Conservation (phyloP, 345 rosid genomes). For the Eucalyptus paniculata region DNA sequence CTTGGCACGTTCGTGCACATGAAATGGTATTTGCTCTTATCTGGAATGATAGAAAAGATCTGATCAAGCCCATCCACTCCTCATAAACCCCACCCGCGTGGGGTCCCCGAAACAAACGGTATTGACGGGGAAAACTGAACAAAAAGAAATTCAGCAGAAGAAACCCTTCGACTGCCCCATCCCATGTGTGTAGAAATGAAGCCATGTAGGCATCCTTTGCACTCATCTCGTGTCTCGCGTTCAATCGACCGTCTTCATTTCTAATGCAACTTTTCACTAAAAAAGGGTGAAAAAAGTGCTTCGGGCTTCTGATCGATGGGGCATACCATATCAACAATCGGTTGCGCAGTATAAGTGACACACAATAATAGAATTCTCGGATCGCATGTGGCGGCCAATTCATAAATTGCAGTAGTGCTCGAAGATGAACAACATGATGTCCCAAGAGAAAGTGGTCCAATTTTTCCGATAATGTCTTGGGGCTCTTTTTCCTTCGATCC, state of each 20-base stretch:
- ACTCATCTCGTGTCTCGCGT: not conserved
- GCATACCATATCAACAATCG: not conserved
- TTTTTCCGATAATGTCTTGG: not conserved
- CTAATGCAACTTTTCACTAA: not conserved
- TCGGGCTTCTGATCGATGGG: rapidly evolving
- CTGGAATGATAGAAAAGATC: not conserved
- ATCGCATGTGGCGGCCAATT: not conserved
- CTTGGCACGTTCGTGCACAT: not conserved
- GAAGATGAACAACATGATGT: not conserved
- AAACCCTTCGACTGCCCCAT: not conserved
- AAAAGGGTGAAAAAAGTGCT: not conserved
- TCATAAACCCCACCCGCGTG: not conserved
- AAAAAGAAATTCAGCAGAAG: not conserved
- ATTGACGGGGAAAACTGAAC: not conserved
- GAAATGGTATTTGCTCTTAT: not conserved
- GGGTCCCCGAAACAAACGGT: not conserved
- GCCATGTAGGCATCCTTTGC: not conserved
- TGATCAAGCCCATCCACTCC: not conserved
- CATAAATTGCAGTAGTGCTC: not conserved
- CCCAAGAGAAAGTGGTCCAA: not conserved
- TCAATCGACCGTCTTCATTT: not conserved
- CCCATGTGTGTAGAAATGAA: not conserved
- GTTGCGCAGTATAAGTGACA: rapidly evolving
- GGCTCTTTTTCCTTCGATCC: not conserved
- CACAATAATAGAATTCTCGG: not conserved